Conservation (phyloP, 176 grass and related monocot species). For the Eragrostis nindensis region DNA sequence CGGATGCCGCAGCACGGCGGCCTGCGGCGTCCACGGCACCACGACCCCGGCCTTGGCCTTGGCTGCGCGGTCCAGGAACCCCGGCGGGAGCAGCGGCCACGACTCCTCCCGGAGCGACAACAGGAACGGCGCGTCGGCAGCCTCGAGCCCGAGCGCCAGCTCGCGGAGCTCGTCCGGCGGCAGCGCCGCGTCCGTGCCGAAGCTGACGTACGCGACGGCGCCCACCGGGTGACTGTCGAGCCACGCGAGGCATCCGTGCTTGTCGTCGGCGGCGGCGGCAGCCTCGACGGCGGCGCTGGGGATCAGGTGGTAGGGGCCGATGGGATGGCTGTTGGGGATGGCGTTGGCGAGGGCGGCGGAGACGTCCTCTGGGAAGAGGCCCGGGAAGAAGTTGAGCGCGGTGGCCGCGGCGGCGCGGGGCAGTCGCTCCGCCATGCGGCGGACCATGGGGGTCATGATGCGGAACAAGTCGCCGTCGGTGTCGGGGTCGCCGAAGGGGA, state of each 20-base stretch:
- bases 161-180: constrained; percentile 38
- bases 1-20: constrained; percentile 52
- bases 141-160: constrained; percentile 55
- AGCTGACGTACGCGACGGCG: constrained; percentile 58
- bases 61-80: constrained; percentile 57
- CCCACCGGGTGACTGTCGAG: constrained; percentile 35
- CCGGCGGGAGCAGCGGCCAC: constrained; percentile 48
- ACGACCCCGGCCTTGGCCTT: constrained; percentile 38
- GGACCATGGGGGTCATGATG: constrained; percentile 39
- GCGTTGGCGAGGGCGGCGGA: constrained; percentile 14
- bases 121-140: constrained; percentile 51
- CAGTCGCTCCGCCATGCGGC: constrained; percentile 38
- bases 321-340: constrained; percentile 23
- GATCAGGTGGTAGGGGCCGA: constrained; percentile 63
- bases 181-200: constrained; percentile 48
- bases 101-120: constrained; percentile 59
- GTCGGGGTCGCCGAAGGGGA: constrained; percentile 10
- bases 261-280: background rate
- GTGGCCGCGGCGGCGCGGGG: constrained; percentile 16
- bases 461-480: constrained; percentile 43
- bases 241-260: constrained; percentile 59
- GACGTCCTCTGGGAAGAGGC: constrained; percentile 24
- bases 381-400: constrained; percentile 48
- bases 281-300: no score
- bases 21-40: constrained; percentile 72